Evolutionary conservation across 2,329 filamentous ascomycete species (phyloP).

Genomic region (Verticillium isaacii): DNA sequence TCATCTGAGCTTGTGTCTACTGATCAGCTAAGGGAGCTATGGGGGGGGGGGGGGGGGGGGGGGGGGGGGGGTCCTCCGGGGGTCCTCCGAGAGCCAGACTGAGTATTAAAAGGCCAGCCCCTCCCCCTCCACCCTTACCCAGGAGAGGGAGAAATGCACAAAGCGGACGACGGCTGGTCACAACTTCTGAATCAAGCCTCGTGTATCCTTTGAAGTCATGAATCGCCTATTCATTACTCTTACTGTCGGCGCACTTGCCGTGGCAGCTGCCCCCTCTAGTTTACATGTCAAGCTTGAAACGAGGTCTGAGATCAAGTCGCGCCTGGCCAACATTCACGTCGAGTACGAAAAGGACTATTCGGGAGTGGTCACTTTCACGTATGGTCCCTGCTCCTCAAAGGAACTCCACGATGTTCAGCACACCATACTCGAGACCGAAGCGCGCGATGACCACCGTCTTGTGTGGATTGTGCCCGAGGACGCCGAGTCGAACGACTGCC

Average conservation of each 20-base stretch:
- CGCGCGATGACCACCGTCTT: slow-evolving; percentile 14
- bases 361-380: slow-evolving; percentile 16
- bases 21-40: too few species aligned
- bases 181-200: too few species aligned
- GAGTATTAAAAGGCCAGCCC: too few species aligned
- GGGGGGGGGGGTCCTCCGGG: too few species aligned
- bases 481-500: slow-evolving; percentile 25
- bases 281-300: slow-evolving; percentile 29
- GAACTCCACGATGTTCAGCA: slow-evolving; percentile 13
- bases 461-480: slow-evolving; percentile 19
- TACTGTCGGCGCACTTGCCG: slow-evolving; percentile 8
- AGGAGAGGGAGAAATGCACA: too few species aligned
- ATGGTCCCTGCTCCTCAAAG: slow-evolving; percentile 14
- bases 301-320: slow-evolving; percentile 21
- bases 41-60: too few species aligned
- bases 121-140: too few species aligned
- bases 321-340: slow-evolving; percentile 27
- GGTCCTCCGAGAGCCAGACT: too few species aligned
- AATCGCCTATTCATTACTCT: slow-evolving; percentile 11
- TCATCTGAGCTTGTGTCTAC: too few species aligned
- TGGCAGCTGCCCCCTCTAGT: slow-evolving; percentile 7
- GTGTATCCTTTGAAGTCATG: not conserved
- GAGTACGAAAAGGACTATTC: slow-evolving; percentile 11
- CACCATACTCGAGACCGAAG: slow-evolving; percentile 11
- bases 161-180: too few species aligned